phyloP scores from a whole-genome alignment of 305 asterid species.

The Fraxinus paxiana region DNA sequence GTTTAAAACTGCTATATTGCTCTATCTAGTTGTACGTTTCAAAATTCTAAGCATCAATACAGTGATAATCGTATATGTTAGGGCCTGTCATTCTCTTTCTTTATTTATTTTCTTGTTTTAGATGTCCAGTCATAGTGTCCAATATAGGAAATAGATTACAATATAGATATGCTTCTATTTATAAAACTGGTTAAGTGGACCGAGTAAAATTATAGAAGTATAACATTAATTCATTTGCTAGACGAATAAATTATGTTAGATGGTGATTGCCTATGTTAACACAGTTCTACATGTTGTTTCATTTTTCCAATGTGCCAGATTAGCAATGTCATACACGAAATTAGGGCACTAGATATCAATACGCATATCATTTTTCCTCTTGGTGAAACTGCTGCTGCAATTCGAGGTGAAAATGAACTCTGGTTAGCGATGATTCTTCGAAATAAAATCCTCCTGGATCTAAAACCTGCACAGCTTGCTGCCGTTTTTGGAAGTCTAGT shows the following conservation, averaged over 20 bases:
- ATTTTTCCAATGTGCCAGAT: slow-evolving; percentile 47
- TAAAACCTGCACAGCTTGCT: slow-evolving; percentile 98
- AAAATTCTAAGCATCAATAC: not conserved
- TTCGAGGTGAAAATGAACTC: slow-evolving; percentile 96
- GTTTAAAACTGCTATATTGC: not conserved
- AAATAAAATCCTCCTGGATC: slow-evolving; percentile 63
- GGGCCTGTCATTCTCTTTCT: not conserved
- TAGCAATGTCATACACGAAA: slow-evolving; percentile 89
- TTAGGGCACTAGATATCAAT: slow-evolving; percentile 93
- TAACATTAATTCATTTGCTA: not conserved
- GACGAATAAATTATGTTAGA: not conserved
- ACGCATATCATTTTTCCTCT: slow-evolving; percentile 75
- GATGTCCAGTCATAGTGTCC: not conserved
- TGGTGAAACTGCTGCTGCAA: slow-evolving; percentile 97
- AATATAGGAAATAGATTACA: not conserved
- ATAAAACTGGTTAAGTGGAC: not conserved
- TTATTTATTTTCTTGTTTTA: not conserved
- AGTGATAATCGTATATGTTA: not conserved
- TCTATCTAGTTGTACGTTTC: not conserved
- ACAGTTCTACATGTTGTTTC: slow-evolving; percentile 13
- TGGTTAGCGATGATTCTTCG: slow-evolving; percentile 97
- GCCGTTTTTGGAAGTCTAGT: slow-evolving; percentile 85
- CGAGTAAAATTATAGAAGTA: not conserved
- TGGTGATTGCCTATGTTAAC: slow-evolving; percentile 3
- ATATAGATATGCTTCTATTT: not conserved